Evolutionary conservation across 257 asterid genomes (phyloP).

Genomic region (Verbascum thapsus): DNA sequence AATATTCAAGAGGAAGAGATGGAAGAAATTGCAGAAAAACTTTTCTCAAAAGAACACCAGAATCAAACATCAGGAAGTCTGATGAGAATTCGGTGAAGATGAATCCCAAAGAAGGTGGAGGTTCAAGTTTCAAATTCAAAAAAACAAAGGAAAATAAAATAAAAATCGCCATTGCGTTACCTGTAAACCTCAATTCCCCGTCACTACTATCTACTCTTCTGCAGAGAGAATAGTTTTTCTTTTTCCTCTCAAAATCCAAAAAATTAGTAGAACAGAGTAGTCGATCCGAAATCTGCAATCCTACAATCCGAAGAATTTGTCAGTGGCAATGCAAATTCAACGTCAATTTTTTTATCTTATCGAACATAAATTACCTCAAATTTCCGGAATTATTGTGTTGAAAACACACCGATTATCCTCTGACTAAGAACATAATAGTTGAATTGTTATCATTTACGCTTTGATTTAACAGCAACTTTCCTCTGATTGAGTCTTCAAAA

Average conservation of each 20-base stretch:
- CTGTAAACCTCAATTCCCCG: conserved; percentile 30
- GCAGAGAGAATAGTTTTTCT: conserved; percentile 9
- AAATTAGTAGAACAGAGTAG: conserved; percentile 24
- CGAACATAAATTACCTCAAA: conserved; percentile 31
- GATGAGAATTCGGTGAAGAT: conserved; percentile 26
- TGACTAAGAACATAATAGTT: conserved; percentile 1
- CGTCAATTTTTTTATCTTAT: conserved; percentile 23
- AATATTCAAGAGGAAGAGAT: no score
- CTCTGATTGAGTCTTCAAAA: conserved; percentile 32
- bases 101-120: background rate
- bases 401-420: conserved; percentile 6
- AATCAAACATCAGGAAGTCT: conserved; percentile 16
- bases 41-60: background rate
- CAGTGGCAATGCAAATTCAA: conserved; percentile 31
- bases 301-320: conserved; percentile 12
- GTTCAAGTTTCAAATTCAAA: background rate
- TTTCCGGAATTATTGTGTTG: conserved; percentile 9
- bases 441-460: conserved; percentile 19
- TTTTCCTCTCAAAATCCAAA: conserved; percentile 19
- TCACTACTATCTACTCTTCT: conserved; percentile 20
- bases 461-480: conserved; percentile 25
- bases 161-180: conserved; percentile 28
- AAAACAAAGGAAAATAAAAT: background rate
- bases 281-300: conserved; percentile 40
- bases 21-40: no score